Base-by-base conservation (phyloP, 2,329 filamentous ascomycete genomes). In the Macrophomina tecta region DNA sequence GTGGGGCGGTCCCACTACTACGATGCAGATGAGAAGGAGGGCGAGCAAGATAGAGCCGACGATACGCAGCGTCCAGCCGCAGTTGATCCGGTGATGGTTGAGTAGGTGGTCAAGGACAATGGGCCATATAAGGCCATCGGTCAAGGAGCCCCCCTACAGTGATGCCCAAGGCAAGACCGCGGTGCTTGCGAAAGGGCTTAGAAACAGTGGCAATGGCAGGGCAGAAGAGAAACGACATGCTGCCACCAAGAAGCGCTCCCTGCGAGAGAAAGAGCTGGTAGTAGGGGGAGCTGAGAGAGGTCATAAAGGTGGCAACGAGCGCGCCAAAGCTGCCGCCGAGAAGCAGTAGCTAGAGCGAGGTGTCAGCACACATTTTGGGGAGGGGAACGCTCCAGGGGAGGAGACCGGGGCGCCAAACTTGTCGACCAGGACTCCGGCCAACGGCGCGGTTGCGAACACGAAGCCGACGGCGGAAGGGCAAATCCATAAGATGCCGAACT, bases 81-180 rank as follows among this genome's bases (percentile, higher is more conserved):
- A n/a, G n/a, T n/a, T n/a, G n/a, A n/a, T n/a, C n/a, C n/a, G n/a
- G n/a, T n/a, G n/a, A n/a, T n/a, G n/a, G n/a, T n/a, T n/a, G n/a
- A n/a, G n/a, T n/a, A n/a, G n/a, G n/a, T n/a, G n/a, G n/a, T n/a
- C n/a, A n/a, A n/a, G n/a, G n/a, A n/a, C n/a, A n/a, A n/a, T n/a
- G n/a, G n/a, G n/a, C n/a, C n/a, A n/a, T n/a, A n/a, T n/a, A n/a
- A n/a, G n/a, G n/a, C n/a, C n/a, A n/a, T 23, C 23, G 8, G 79
- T 71, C 0, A 81, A 81, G 5, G 78, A 77, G 0, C 80, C 82
- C 1, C 78, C 78, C 76, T 7, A 73, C 71, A 12, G 74, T 75
- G 30, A 83, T 75, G 0, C 79, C 80, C 34, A 78, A 80, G 1
- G 80, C 81, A 2, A 83, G 69, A 40, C 76, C 78, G 0, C 82